Evolutionary conservation across 306 rosid species (phyloP).

Genomic region (Medicago truncatula): DNA sequence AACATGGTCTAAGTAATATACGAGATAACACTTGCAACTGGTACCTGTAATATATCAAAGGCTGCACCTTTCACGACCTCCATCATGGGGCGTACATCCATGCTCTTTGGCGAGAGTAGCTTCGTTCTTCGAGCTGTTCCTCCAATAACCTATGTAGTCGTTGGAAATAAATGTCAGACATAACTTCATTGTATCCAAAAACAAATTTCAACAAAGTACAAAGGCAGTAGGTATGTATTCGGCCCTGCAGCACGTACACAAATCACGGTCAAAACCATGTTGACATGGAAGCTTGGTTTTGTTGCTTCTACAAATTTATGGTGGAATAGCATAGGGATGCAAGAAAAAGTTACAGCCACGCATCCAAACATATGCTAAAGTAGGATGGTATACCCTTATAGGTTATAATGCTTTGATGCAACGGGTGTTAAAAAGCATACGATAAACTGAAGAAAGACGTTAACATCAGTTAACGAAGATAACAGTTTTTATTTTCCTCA

Average conservation of each 20-base stretch:
- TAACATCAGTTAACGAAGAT: constrained; percentile 20
- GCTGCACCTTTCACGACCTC: constrained; percentile 98
- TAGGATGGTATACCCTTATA: neutral
- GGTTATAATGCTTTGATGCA: constrained; percentile 19
- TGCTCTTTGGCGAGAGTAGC: constrained; percentile 89
- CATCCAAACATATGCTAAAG: neutral
- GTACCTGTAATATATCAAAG: constrained; percentile 90
- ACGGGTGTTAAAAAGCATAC: neutral
- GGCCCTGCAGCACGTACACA: too few species aligned
- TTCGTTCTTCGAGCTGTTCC: constrained; percentile 90
- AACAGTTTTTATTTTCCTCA: neutral
- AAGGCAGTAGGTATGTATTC: neutral
- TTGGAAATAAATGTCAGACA: constrained; percentile 13
- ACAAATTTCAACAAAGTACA: neutral
- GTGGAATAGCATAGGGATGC: too few species aligned
- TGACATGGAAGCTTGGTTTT: too few species aligned
- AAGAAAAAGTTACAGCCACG: too few species aligned
- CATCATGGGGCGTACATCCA: constrained; percentile 99
- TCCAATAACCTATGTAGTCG: constrained; percentile 73
- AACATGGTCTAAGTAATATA: neutral
- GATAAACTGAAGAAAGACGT: neutral
- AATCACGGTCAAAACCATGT: too few species aligned
- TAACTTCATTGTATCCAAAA: constrained; percentile 16
- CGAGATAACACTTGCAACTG: constrained; percentile 21
- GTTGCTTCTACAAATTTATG: too few species aligned